Evolutionary conservation across 169 alveolate species (phyloP).

Genomic region (Perkinsus marinus): DNA sequence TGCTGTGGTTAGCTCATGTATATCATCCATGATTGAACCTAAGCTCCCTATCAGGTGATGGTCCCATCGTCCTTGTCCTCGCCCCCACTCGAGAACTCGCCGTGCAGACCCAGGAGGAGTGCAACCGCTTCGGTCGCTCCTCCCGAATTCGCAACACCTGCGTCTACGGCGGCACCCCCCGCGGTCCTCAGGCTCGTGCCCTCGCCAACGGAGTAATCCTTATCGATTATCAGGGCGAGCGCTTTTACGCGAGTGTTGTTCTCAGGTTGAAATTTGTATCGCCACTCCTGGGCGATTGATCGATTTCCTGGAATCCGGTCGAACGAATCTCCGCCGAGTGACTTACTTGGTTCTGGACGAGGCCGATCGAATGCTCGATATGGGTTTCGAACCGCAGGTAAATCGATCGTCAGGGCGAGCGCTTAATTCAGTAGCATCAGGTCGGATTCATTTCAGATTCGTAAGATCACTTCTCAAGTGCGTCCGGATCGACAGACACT

Average conservation of each 20-base stretch:
- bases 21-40: no score
- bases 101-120: conserved; percentile 84
- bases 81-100: conserved; percentile 99
- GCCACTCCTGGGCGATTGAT: conserved; percentile 92
- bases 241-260: not conserved
- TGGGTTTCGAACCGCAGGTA: conserved; percentile 95
- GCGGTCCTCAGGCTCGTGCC: conserved; percentile 59
- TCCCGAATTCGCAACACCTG: conserved; percentile 63
- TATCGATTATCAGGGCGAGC: not conserved
- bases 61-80: conserved; percentile 90
- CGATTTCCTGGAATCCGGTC: conserved; percentile 79
- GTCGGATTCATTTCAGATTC: conserved; percentile 41
- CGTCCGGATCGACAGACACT: conserved; percentile 82
- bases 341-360: conserved; percentile 96
- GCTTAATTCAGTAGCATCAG: not conserved
- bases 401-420: not conserved
- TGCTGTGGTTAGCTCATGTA: no score
- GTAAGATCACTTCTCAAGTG: conserved; percentile 76
- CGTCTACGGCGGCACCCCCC: conserved; percentile 92
- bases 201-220: conserved; percentile 65
- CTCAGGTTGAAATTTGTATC: conserved; percentile 72
- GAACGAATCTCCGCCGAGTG: conserved; percentile 81
- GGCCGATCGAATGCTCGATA: conserved; percentile 96
- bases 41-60: conserved; percentile 71
- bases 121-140: conserved; percentile 63